These are phyloP conservation scores for Exophiala bonariae DNA, from an alignment of 2,329 filamentous ascomycete genomes.

Conservation along the genomic window DNA sequence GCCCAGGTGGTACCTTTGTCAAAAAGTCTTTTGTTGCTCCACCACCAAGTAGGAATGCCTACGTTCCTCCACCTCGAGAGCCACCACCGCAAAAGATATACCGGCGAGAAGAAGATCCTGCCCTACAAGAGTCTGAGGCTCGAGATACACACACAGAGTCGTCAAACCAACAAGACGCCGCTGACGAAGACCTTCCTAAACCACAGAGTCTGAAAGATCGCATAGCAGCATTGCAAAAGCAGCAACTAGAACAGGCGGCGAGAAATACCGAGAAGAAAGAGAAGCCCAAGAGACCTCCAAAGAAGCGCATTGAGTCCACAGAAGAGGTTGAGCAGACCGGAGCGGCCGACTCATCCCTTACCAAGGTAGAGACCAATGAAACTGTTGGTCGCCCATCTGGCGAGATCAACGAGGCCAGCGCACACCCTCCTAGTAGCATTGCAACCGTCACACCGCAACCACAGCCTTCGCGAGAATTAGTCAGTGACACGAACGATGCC, in stretches of 20 bases:
- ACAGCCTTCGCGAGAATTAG: constrained; percentile 50
- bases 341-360: constrained; percentile 31
- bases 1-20: constrained; percentile 68
- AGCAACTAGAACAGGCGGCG: constrained; percentile 85
- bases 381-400: constrained; percentile 37
- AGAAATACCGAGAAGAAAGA: constrained; percentile 87
- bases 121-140: constrained; percentile 39
- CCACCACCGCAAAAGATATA: constrained; percentile 70
- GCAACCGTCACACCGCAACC: constrained; percentile 39
- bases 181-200: constrained; percentile 80
- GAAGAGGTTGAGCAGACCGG: constrained; percentile 29
- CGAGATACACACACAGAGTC: constrained; percentile 30
- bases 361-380: constrained; percentile 35
- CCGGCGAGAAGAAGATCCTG: constrained; percentile 81
- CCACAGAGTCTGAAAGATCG: constrained; percentile 91
- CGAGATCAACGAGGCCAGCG: constrained; percentile 31
- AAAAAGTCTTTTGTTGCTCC: constrained; percentile 97
- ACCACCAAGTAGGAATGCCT: constrained; percentile 89
- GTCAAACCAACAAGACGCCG: constrained; percentile 46
- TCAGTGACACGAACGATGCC: constrained; percentile 65
- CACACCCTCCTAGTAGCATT: constrained; percentile 30
- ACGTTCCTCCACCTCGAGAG: constrained; percentile 74
- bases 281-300: constrained; percentile 75
- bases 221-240: constrained; percentile 89
- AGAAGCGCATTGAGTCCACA: constrained; percentile 60